Percentiles rank a stretch among this genome's conserved stretches.
phyloP scores from a whole-genome alignment of 768 basidiomycete species.

The Coprinopsis strossmayeri region DNA sequence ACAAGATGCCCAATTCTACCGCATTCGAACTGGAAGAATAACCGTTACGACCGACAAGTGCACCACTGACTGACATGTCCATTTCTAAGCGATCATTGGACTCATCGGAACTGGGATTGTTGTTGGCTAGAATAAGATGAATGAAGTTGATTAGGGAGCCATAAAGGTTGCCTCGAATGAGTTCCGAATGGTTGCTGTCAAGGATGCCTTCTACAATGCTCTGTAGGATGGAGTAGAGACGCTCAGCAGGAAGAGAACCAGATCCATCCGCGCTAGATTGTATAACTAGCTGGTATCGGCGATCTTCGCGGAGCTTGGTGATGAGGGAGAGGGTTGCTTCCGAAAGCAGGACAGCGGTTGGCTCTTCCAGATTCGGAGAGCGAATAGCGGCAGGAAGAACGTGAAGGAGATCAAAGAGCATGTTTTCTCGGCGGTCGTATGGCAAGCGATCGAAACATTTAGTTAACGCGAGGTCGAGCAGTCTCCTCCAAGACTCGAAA shows the following conservation, averaged over 20 bases:
- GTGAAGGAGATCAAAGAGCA: conserved; percentile 86
- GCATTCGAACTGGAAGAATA: conserved; percentile 23
- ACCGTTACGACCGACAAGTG: too few relatives aligned
- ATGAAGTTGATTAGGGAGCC: conserved; percentile 86
- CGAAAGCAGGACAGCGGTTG: conserved; percentile 76
- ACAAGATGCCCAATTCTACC: conserved; percentile 57
- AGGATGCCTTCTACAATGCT: conserved; percentile 69
- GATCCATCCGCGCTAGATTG: conserved; percentile 60
- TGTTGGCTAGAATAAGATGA: conserved; percentile 54
- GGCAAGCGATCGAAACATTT: conserved; percentile 84
- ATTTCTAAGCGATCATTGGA: conserved; percentile 20
- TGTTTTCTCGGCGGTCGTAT: conserved; percentile 76
- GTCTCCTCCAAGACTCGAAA: conserved; percentile 78
- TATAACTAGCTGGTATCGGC: conserved; percentile 60
- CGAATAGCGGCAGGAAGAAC: conserved; percentile 68
- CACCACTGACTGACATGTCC: conserved; percentile 33
- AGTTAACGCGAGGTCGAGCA: conserved; percentile 79
- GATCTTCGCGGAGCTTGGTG: conserved; percentile 83
- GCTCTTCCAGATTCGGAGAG: conserved; percentile 57
- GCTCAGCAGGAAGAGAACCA: conserved; percentile 72
- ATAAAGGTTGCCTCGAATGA: conserved; percentile 93
- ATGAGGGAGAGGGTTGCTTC: conserved; percentile 77
- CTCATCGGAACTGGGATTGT: conserved; percentile 8
- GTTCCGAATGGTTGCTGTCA: conserved; percentile 72
- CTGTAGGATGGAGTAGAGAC: conserved; percentile 68